phyloP scores from a whole-genome alignment of 2,329 filamentous ascomycete species.

The Sporothrix protearum region DNA sequence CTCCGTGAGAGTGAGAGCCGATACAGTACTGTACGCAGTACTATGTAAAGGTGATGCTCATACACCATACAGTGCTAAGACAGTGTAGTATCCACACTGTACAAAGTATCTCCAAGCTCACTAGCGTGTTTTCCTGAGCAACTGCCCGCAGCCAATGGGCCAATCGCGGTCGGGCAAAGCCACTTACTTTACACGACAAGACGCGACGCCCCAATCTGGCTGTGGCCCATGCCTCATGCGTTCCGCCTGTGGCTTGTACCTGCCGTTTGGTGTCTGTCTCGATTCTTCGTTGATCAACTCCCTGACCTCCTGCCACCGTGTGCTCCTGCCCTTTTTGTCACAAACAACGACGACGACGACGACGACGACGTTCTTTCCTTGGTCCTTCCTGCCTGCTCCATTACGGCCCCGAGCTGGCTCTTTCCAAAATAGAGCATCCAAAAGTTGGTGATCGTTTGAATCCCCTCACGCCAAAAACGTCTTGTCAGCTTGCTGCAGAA shows the following conservation, averaged over 20 bases:
- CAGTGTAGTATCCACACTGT: too few species aligned
- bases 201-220: slow-evolving; percentile 23
- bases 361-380: not conserved
- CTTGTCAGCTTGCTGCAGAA: not conserved
- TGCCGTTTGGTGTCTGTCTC: not conserved
- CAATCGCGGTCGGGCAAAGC: slow-evolving; percentile 23
- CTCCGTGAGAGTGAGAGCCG: not conserved
- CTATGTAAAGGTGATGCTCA: too few species aligned
- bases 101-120: not conserved
- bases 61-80: fast-evolving
- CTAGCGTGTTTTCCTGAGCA: slow-evolving; percentile 22
- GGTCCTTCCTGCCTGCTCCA: not conserved
- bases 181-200: slow-evolving; percentile 28
- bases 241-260: slow-evolving; percentile 14
- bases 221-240: slow-evolving; percentile 10
- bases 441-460: not conserved
- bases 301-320: not conserved
- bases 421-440: not conserved
- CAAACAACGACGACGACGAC: slow-evolving; percentile 11
- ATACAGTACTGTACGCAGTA: not conserved
- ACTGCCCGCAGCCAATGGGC: slow-evolving; percentile 5
- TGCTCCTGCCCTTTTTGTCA: slow-evolving; percentile 8
- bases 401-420: not conserved
- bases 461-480: slow-evolving; percentile 4
- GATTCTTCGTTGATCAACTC: not conserved